These are phyloP conservation scores for Aureobasidium sp. DNA, from an alignment of 2,329 filamentous ascomycete genomes.

Conservation along the genomic window DNA sequence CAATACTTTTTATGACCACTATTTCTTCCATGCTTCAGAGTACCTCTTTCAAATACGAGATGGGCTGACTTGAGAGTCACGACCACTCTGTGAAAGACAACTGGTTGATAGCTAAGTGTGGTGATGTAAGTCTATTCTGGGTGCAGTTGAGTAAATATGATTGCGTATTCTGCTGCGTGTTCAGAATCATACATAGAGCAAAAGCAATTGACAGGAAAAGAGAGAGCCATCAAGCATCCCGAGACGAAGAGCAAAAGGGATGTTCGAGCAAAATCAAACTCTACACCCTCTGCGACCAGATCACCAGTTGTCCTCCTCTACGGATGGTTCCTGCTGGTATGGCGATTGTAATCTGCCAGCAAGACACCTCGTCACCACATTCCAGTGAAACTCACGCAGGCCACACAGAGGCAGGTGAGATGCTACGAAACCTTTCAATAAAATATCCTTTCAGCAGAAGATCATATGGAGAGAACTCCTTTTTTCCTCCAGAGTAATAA, in stretches of 20 bases:
- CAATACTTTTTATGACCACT: background rate
- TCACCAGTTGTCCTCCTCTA: background rate
- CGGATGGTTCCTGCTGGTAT: background rate
- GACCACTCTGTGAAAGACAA: no score
- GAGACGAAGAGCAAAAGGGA: background rate
- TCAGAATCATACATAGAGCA: background rate
- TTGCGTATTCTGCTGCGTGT: background rate
- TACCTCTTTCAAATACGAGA: no score
- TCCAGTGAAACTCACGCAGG: background rate
- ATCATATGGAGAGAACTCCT: background rate
- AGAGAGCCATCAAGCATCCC: no score
- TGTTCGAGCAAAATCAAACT: background rate
- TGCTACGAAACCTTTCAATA: background rate
- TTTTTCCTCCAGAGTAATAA: background rate
- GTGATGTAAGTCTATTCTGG: no score
- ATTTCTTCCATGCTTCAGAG: background rate
- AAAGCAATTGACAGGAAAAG: background rate
- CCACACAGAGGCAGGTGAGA: no score
- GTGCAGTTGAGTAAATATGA: no score
- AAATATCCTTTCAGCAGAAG: background rate
- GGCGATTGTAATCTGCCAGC: background rate
- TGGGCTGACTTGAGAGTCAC: no score
- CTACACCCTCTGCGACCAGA: background rate
- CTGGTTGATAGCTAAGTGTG: no score
- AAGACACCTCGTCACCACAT: background rate